Conservation (phyloP, 78 protist species). For the slime mould (Dictyostelium discoideum) region DNA sequence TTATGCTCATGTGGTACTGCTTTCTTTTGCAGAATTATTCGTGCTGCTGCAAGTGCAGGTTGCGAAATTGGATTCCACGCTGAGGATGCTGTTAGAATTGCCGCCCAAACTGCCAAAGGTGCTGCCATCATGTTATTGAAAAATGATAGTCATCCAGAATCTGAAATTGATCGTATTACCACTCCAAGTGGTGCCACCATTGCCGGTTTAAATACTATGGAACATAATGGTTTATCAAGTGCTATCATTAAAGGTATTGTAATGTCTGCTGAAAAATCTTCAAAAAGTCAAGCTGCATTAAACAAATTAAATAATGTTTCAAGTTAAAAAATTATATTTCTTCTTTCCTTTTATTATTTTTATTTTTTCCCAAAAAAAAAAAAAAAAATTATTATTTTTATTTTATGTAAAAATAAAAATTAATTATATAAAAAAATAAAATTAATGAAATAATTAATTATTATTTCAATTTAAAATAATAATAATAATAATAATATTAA, state of each 20-base stretch:
- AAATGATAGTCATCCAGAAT: constrained; percentile 64
- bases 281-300: not conserved
- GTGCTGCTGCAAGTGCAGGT: constrained; percentile 77
- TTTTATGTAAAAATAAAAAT: not conserved
- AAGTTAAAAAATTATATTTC: not conserved
- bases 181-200: constrained; percentile 69
- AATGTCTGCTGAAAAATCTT: constrained; percentile 69
- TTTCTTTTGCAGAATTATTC: constrained; percentile 61
- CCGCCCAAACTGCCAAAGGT: constrained; percentile 83
- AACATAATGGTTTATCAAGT: constrained; percentile 65
- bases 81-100: constrained; percentile 73
- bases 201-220: constrained; percentile 72
- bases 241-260: constrained; percentile 80
- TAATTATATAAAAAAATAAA: not conserved
- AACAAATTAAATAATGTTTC: constrained; percentile 2
- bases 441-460: not conserved
- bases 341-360: not conserved
- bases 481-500: too few relatives aligned
- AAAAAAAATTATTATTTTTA: not conserved
- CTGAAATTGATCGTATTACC: constrained; percentile 39
- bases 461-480: not conserved
- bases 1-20: constrained; percentile 78
- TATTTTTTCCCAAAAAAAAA: too few relatives aligned
- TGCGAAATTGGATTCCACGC: constrained; percentile 78
- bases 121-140: constrained; percentile 56